Percentiles rank a stretch among this genome's conserved stretches.
These are phyloP conservation scores for Artemisia princeps DNA, from an alignment of 140 eudicot species.

Conservation along the genomic window DNA sequence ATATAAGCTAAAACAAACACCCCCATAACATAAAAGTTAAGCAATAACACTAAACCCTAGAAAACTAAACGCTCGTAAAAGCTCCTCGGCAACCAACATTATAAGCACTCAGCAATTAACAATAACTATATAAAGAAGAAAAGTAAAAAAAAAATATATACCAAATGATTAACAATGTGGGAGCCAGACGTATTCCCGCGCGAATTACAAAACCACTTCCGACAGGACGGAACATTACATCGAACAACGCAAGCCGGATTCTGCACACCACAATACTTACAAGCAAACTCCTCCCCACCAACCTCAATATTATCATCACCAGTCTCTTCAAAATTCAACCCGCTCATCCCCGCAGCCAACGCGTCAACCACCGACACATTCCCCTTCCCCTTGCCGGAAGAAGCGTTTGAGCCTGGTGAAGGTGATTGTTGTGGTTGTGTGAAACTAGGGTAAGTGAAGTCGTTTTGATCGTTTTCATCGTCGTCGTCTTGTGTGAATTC, in stretches of 20 bases:
- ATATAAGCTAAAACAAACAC: too few species aligned
- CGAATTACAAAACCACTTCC: constrained; percentile 97
- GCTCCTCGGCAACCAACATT: too few species aligned
- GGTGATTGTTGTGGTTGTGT: constrained; percentile 36
- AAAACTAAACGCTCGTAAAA: too few species aligned
- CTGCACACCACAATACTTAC: constrained; percentile 88
- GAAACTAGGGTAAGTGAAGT: constrained; percentile 64
- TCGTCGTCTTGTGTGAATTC: constrained; percentile 83
- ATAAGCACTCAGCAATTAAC: too few species aligned
- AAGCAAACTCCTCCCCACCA: constrained; percentile 23
- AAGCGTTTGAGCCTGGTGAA: constrained; percentile 50
- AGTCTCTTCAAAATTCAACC: constrained; percentile 83
- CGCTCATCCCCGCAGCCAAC: constrained; percentile 90
- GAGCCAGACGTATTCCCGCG: constrained; percentile 94
- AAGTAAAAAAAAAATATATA: too few species aligned
- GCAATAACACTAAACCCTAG: too few species aligned
- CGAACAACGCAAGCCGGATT: constrained; percentile 96
- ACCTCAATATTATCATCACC: constrained; percentile 72
- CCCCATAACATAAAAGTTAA: too few species aligned
- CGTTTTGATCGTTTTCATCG: constrained; percentile 61
- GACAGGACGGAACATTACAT: constrained; percentile 90
- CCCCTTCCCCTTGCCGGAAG: constrained; percentile 42
- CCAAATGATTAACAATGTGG: constrained; percentile 35
- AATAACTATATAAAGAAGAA: too few species aligned
- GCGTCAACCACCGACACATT: constrained; percentile 72